A percentile compares a stretch with the other conserved stretches of the same genome.
phyloP scores from a whole-genome alignment of 2,329 filamentous ascomycete genomes.

The Colletotrichum godetiae region DNA sequence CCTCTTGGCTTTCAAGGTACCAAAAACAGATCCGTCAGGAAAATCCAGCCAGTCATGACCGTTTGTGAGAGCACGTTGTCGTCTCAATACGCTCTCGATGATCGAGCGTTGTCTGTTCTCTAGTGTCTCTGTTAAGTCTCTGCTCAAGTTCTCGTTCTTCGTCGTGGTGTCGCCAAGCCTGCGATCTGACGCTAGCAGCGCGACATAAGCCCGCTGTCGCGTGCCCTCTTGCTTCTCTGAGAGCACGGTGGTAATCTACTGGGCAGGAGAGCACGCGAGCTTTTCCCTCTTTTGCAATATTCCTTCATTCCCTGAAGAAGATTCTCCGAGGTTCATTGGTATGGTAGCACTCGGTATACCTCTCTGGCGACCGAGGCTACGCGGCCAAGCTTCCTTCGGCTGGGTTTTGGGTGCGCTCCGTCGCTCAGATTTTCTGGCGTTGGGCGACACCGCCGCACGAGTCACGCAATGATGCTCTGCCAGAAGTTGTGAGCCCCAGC shows the following conservation, averaged over 20 bases:
- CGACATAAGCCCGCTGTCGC: slow-evolving; percentile 12
- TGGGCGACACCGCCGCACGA: slow-evolving; percentile 3
- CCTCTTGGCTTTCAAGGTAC: slow-evolving; percentile 33
- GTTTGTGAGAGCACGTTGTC: slow-evolving; percentile 21
- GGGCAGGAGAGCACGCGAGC: slow-evolving; percentile 27
- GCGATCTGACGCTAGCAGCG: slow-evolving; percentile 19
- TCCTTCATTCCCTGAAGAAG: neutral
- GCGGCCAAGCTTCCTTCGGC: slow-evolving; percentile 6
- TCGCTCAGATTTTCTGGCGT: neutral
- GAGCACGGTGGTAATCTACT: slow-evolving; percentile 27
- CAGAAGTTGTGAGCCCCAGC: slow-evolving; percentile 5
- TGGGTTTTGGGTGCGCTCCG: neutral
- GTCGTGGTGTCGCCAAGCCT: slow-evolving; percentile 22
- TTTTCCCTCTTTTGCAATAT: slow-evolving; percentile 3
- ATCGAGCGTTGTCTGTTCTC: neutral
- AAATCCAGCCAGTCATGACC: slow-evolving; percentile 13
- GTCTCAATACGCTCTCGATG: slow-evolving; percentile 13
- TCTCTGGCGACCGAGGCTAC: slow-evolving; percentile 5
- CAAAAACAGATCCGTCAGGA: slow-evolving; percentile 5
- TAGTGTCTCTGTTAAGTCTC: neutral
- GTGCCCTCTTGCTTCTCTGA: slow-evolving; percentile 27
- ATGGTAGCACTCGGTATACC: neutral
- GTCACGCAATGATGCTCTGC: slow-evolving; percentile 3
- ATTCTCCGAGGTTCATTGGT: neutral
- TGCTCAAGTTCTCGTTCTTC: neutral